Percentiles rank a stretch among this genome's conserved stretches.
Evolutionary conservation across 768 basidiomycete genomes (phyloP).

Genomic region (Clavaria fumosa): DNA sequence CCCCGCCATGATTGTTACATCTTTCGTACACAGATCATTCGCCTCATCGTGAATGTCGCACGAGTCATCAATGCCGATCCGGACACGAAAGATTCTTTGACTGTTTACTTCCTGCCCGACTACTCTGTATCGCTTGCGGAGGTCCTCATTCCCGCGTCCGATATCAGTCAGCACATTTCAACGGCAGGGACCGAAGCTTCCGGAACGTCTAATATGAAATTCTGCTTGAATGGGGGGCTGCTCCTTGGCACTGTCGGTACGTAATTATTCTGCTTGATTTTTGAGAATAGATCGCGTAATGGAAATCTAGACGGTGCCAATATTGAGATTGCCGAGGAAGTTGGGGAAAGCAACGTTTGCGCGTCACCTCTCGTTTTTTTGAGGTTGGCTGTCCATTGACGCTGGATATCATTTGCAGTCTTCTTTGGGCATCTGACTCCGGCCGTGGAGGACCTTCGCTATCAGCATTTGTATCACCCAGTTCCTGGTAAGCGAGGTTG

Average conservation of each 20-base stretch:
- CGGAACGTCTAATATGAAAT: slow-evolving; percentile 77
- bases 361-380: slow-evolving; percentile 9
- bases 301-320: slow-evolving; percentile 68
- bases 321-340: slow-evolving; percentile 91
- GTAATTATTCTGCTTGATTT: slow-evolving; percentile 10
- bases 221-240: slow-evolving; percentile 82
- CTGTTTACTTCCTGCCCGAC: slow-evolving; percentile 90
- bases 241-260: slow-evolving; percentile 67
- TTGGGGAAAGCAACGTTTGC: slow-evolving; percentile 84
- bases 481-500: too few relatives aligned
- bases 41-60: slow-evolving; percentile 85
- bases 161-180: slow-evolving; percentile 93
- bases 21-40: slow-evolving; percentile 47
- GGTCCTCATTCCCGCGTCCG: slow-evolving; percentile 78
- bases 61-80: slow-evolving; percentile 69
- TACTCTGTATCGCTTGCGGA: slow-evolving; percentile 81
- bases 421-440: slow-evolving; percentile 85
- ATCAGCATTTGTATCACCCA: slow-evolving; percentile 75
- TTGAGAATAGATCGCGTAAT: background rate
- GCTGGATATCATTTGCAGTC: slow-evolving; percentile 30
- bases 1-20: background rate
- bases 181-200: slow-evolving; percentile 92
- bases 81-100: slow-evolving; percentile 75
- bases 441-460: slow-evolving; percentile 74
- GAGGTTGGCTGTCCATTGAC: background rate